Base-by-base conservation (phyloP, 257 asterid genomes). In the Penstemon barbatus region DNA sequence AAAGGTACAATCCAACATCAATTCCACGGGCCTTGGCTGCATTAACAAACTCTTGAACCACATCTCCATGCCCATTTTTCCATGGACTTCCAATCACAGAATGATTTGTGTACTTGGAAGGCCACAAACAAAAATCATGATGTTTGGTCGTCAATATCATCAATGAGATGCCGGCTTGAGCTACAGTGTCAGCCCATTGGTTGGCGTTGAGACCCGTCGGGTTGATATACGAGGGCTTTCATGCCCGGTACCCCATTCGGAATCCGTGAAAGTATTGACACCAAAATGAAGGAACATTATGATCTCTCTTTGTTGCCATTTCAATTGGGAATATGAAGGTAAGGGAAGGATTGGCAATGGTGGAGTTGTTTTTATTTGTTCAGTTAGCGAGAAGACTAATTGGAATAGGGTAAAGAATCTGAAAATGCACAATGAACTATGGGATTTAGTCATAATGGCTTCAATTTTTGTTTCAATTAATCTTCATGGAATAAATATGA, bases 111-210 rank as follows among this genome's bases (percentile, higher is more conserved):
- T 90, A 90, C 15, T 56, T 83, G 0, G 98, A 90, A 37, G 98
- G 98, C 98, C 98, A 93, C 65, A 93, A 66, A 86, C 98, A 93
- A 61, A 93, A 93, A 4, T 93, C 98, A 60, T 93, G 98, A 61
- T 93, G 98, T 76, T 93, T 93, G 25, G 96, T 95, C 0, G 98
- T 93, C 69, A 93, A 95, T 18, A 88, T 87, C 78, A 80, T 78
- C 18, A 93, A 76, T 0, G 98, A 86, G 52, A 84, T 69, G 1
- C 95, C 96, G 12, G 96, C 89, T 49, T 72, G 74, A 38, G 77
- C 87, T 0, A 91, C 95, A 0, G 90, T 61, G 36, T 90, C 94
- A 25, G 86, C 89, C 98, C 98, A 93, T 58, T 93, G 98, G 72
- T 7, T 53, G 8, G 96, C 80, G 43, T 88, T 60, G 15, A 93